Conservation (phyloP, 2,329 filamentous ascomycete species). For the Monilinia polystroma region DNA sequence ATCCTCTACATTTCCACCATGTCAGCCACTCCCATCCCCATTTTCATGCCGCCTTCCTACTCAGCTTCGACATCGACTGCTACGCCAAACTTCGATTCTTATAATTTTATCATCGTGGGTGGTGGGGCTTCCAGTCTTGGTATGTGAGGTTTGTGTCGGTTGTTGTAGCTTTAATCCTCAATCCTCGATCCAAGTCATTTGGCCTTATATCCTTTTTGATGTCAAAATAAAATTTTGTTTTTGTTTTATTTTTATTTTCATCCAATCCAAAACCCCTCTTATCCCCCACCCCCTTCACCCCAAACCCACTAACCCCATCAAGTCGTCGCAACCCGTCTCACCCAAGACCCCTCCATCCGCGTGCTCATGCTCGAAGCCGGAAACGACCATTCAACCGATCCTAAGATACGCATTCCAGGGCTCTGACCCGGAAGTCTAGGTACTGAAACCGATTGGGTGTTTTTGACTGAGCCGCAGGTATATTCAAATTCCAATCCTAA, state of each 20-base stretch:
- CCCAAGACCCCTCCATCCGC: constrained; percentile 41
- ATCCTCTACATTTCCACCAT: no score
- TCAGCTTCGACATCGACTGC: no score
- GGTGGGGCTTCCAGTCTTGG: constrained; percentile 22
- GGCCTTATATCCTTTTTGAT: no score
- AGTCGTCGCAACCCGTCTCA: constrained; percentile 44
- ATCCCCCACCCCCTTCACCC: not conserved
- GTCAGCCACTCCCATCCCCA: no score
- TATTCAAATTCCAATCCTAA: no score
- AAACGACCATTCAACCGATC: constrained; percentile 39
- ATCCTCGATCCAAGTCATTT: no score
- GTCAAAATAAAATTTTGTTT: no score
- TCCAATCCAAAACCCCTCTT: no score
- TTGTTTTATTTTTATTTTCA: no score
- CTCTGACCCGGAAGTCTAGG: not conserved
- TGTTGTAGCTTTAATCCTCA: no score
- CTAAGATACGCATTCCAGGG: constrained; percentile 40
- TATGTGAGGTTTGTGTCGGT: constrained; percentile 37
- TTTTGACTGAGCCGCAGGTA: constrained; percentile 12
- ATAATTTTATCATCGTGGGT: constrained; percentile 16
- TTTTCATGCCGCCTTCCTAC: no score
- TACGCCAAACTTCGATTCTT: not conserved
- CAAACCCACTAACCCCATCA: not conserved
- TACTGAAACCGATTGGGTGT: constrained; percentile 20
- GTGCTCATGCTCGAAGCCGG: constrained; percentile 47